Conservation (phyloP, 768 basidiomycete species). For the Phlegmacium glaucopus region DNA sequence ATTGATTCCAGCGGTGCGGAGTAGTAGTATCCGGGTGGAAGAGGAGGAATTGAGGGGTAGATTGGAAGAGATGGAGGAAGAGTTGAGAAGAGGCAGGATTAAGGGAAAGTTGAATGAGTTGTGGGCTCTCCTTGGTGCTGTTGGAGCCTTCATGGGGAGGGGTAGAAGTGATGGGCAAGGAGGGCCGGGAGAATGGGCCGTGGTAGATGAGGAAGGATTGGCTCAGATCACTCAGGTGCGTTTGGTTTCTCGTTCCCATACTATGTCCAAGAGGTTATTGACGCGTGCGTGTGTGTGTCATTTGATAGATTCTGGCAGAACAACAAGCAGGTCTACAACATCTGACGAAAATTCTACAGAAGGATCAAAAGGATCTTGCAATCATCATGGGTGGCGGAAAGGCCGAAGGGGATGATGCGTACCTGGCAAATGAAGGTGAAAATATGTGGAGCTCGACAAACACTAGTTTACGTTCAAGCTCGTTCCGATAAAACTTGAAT, state of each 20-base stretch:
- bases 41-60: slow-evolving; percentile 72
- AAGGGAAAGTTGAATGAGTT: slow-evolving; percentile 77
- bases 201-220: slow-evolving; percentile 85
- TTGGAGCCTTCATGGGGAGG: slow-evolving; percentile 53
- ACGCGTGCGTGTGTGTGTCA: too few species aligned
- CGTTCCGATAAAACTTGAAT: too few species aligned
- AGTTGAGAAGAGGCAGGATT: slow-evolving; percentile 61
- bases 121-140: slow-evolving; percentile 79
- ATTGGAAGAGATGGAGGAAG: slow-evolving; percentile 74
- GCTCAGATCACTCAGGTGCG: slow-evolving; percentile 57
- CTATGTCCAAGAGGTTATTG: too few species aligned
- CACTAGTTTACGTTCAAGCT: too few species aligned
- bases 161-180: background rate
- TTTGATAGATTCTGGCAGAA: slow-evolving; percentile 55
- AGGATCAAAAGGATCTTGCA: slow-evolving; percentile 59
- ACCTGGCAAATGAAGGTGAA: too few species aligned
- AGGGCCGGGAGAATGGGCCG: slow-evolving; percentile 52
- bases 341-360: slow-evolving; percentile 70
- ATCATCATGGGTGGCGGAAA: slow-evolving; percentile 54
- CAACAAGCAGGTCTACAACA: slow-evolving; percentile 81
- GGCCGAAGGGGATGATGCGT: slow-evolving; percentile 9
- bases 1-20: slow-evolving; percentile 72
- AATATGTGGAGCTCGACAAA: too few species aligned
- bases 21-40: slow-evolving; percentile 71
- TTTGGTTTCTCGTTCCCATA: too few species aligned